Evolutionary conservation across 2,329 filamentous ascomycete species (phyloP).

Genomic region (Aspergillus fischeri): DNA sequence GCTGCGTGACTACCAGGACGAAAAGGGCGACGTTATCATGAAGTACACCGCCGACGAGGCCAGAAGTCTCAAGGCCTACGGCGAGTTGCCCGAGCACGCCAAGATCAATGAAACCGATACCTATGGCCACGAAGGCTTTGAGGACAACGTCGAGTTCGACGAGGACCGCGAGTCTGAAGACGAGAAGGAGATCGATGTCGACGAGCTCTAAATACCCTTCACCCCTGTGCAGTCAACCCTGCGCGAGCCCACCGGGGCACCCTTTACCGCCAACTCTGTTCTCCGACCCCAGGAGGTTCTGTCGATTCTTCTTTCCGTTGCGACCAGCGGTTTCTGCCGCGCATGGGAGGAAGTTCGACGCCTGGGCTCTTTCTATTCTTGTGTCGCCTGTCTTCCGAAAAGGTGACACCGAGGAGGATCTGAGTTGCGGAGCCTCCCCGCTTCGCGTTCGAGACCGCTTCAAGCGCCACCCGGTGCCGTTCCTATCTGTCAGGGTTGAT

Average conservation of each 20-base stretch:
- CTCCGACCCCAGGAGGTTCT: background rate
- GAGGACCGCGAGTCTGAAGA: constrained; percentile 71
- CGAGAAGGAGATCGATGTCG: constrained; percentile 84
- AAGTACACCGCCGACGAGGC: constrained; percentile 98
- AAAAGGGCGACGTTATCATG: constrained; percentile 88
- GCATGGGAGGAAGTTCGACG: constrained; percentile 8
- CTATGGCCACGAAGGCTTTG: constrained; percentile 80
- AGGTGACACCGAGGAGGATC: background rate
- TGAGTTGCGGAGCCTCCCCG: background rate
- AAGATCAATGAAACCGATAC: constrained; percentile 99
- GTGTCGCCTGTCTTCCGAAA: constrained; percentile 2
- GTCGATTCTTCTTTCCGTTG: constrained; percentile 14
- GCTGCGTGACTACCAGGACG: constrained; percentile 87
- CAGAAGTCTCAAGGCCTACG: constrained; percentile 90
- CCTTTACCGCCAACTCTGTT: constrained; percentile 13
- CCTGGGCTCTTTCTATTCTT: constrained; percentile 13
- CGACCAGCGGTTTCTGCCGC: background rate
- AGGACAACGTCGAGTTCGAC: constrained; percentile 98
- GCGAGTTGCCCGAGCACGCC: constrained; percentile 91
- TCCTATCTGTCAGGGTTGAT: constrained; percentile 2
- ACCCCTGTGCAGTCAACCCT: constrained; percentile 30
- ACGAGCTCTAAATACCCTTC: constrained; percentile 71
- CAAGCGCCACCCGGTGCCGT: background rate
- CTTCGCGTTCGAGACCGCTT: background rate
- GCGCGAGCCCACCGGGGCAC: constrained; percentile 22